A percentile compares a stretch with the other conserved stretches of the same genome.
These are phyloP conservation scores for Clohesyomyces aquaticus DNA, from an alignment of 495 filamentous ascomycete species.

Conservation along the genomic window DNA sequence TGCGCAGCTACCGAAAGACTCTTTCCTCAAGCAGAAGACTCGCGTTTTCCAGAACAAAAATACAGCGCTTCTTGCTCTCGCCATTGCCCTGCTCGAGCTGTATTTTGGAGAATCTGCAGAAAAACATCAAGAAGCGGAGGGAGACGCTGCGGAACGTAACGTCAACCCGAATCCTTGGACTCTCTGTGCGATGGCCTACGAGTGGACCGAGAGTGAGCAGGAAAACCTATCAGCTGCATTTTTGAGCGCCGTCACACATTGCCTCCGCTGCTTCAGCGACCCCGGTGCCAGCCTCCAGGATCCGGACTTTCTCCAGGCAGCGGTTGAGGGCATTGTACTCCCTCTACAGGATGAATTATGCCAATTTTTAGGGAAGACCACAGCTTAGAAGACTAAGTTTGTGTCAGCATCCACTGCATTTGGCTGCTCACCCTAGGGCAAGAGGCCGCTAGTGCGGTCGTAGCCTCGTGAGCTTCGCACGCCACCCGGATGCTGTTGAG, in stretches of 20 bases:
- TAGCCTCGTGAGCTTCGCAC: too few species aligned
- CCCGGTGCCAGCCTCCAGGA: constrained; percentile 35
- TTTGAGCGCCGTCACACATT: constrained; percentile 33
- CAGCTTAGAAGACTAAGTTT: too few species aligned
- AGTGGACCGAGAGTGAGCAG: constrained; percentile 38
- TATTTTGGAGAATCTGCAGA: constrained; percentile 39
- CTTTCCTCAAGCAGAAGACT: background rate
- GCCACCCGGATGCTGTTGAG: too few species aligned
- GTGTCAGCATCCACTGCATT: too few species aligned
- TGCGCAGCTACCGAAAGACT: constrained; percentile 9
- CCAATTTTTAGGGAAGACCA: constrained; percentile 36
- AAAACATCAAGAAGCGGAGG: constrained; percentile 25
- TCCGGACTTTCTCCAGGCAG: constrained; percentile 36
- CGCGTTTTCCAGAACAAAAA: constrained; percentile 41
- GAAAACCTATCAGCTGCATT: constrained; percentile 41
- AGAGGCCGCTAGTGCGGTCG: too few species aligned
- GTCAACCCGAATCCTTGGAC: constrained; percentile 36
- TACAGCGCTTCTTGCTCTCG: constrained; percentile 39
- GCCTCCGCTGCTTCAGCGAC: constrained; percentile 38
- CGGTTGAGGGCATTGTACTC: constrained; percentile 38
- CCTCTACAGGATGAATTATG: constrained; percentile 38
- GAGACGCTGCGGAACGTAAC: background rate
- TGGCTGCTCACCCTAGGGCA: too few species aligned
- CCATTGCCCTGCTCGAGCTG: constrained; percentile 35
- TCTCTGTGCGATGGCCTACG: constrained; percentile 36